Evolutionary conservation across 768 basidiomycete genomes (phyloP), one percentile per base, ranked within the genome.

Genomic region (Xanthoconium stramineum): DNA sequence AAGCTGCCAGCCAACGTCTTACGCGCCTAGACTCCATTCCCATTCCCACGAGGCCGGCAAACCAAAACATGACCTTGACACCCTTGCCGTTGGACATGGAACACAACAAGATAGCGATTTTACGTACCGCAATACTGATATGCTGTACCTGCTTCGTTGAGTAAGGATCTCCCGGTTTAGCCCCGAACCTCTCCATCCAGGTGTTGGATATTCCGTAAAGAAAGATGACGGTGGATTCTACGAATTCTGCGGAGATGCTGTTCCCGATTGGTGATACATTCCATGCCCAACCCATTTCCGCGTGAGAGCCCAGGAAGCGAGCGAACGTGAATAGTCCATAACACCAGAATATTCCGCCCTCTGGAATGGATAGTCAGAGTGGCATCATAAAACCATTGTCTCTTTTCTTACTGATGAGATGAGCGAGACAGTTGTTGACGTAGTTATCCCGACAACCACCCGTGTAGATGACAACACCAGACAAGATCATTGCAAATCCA

Each of bases 141-240:
- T 98, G 96, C 65, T 98, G 93, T 15, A 97, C 83, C 67, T 97
- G 83, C 71, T 94, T 96, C 28, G 93, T 89, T 2, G 90, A 89
- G 74, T 81, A 96, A 14, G 94, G 90, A 66, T 88, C 86, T 14
- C 90, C 91, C 0, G 88, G 74, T 15, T 80, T 73, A 1, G 86
- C 90, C 4, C 94, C 95, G 61, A 96, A 91, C 40, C 96, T 83
- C 73, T 98, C 96, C 91, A 98, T 93, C 92, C 93, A 98, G 15
- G 89, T 93, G 68, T 98, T 96, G 42, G 92, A 88, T 35, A 83
- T 77, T 9, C 95, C 95, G 67, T 98, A 98, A 0, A 85, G 35
- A 73, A 95, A 95, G 64, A 98, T 94, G 50, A 92, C 80, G 11
- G 77, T 65, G 0, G 86, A 91, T 71, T 94, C 91, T 55, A 85